Base-by-base conservation (phyloP, 1,139 yeast species). In the Debaryomyces nepalensis region DNA sequence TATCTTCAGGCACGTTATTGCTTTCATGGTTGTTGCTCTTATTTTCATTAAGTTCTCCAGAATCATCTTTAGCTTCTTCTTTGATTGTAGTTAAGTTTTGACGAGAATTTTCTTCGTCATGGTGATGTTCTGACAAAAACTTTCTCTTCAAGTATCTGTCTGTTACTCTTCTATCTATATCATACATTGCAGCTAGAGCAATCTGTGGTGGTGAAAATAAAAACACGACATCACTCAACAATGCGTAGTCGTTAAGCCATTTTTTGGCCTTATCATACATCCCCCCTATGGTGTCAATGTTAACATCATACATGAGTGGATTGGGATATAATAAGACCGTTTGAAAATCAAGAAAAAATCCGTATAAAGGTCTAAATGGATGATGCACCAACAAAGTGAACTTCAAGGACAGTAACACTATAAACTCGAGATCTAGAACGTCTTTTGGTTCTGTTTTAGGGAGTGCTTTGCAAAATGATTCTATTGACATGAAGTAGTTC, bases 181-280 rank as follows among this genome's bases (percentile, higher is more conserved):
- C 75, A 62, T 84, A 79, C 62, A 91, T 73, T 5, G 95, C 89
- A 0, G 97, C 95, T 43, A 93, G 68, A 0, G 98, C 97, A 27
- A 93, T 87, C 55, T 93, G 99, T 1, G 99, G 97, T 2, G 99
- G 99, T 0, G 98, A 84, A 61, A 70, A 93, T 24, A 82, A 68
- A 54, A 89, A 91, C 11, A 77, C 70, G 3, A 80, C 91, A 58
- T 91, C 96, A 22, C 95, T 82, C 33, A 87, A 68, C 37, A 90
- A 62, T 0, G 71, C 74, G 45, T 87, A 77, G 14, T 82, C 84
- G 36, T 82, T 78, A 5, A 89, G 72, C 64, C 83, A 67, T 23
- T 70, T 72, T 52, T 85, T 79, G 2, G 96, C 88, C 29, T 70
- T 66, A 54, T 88, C 96, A 59, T 87, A 88, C 29, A 78, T 69